A percentile compares a stretch with the other conserved stretches of the same genome.
Evolutionary conservation across 2,329 filamentous ascomycete species (phyloP).

Genomic region (Aspergillus sp.): DNA sequence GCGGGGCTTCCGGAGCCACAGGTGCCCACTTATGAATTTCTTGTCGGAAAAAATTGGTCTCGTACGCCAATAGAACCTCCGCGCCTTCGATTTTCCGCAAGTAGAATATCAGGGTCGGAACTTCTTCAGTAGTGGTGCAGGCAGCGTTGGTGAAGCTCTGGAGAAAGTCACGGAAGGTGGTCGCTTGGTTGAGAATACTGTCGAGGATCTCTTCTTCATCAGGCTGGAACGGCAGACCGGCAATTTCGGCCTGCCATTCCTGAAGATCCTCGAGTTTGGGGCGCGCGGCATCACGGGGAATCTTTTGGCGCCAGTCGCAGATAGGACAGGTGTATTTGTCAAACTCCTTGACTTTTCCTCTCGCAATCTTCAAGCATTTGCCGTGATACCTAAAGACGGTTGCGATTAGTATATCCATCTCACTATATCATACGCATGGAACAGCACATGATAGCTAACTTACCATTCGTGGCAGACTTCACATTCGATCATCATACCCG

Average conservation of each 20-base stretch:
- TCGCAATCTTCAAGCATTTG: conserved; percentile 95
- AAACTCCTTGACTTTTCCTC: conserved; percentile 96
- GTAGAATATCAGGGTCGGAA: conserved; percentile 89
- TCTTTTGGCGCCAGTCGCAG: conserved; percentile 95
- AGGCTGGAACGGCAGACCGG: conserved; percentile 82
- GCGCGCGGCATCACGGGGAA: conserved; percentile 90
- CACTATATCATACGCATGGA: neutral
- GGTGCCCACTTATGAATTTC: conserved; percentile 94
- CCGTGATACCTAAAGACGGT: conserved; percentile 76
- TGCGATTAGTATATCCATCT: conserved; percentile 16
- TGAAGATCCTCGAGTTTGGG: conserved; percentile 91
- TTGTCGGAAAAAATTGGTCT: conserved; percentile 97
- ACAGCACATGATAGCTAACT: conserved; percentile 37
- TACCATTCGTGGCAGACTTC: conserved; percentile 97
- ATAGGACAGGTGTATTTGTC: conserved; percentile 98
- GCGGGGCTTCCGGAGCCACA: conserved; percentile 81
- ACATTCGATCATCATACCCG: conserved; percentile 99
- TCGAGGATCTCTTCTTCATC: conserved; percentile 86
- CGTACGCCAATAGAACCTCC: conserved; percentile 83
- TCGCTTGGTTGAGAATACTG: conserved; percentile 83
- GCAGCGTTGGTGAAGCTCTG: conserved; percentile 76
- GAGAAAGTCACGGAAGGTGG: conserved; percentile 80
- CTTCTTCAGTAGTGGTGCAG: conserved; percentile 78
- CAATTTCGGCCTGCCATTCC: conserved; percentile 80
- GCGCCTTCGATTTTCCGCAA: conserved; percentile 95